Percentiles rank a stretch among this genome's conserved stretches.
Evolutionary conservation across 2,329 filamentous ascomycete species (phyloP).

Genomic region (Phialophora verrucosa): DNA sequence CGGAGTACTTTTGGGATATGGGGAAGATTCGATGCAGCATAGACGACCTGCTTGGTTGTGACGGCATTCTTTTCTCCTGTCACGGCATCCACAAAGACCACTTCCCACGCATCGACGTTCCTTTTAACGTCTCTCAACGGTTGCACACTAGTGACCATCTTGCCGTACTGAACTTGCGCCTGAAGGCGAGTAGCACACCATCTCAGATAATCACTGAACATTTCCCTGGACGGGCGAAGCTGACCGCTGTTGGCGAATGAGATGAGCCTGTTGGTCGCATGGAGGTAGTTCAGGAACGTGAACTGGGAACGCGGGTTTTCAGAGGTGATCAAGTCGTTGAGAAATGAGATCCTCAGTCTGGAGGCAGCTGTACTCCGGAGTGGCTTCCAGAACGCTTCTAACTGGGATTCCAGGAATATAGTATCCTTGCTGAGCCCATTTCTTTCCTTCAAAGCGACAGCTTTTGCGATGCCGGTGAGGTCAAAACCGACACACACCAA

Average conservation of each 20-base stretch:
- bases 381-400: slow-evolving; percentile 30
- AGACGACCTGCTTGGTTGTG: slow-evolving; percentile 32
- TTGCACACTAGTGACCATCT: slow-evolving; percentile 20
- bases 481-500: slow-evolving; percentile 37
- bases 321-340: slow-evolving; percentile 37
- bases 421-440: slow-evolving; percentile 22
- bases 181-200: slow-evolving; percentile 34
- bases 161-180: slow-evolving; percentile 21
- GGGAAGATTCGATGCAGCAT: slow-evolving; percentile 25
- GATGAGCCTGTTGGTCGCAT: slow-evolving; percentile 31
- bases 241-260: slow-evolving; percentile 30
- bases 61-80: slow-evolving; percentile 24
- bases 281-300: slow-evolving; percentile 38
- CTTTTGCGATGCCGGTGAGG: slow-evolving; percentile 29
- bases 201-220: slow-evolving; percentile 34
- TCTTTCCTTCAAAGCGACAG: slow-evolving; percentile 34
- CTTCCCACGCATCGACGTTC: slow-evolving; percentile 26
- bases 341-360: slow-evolving; percentile 34
- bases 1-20: slow-evolving; percentile 25
- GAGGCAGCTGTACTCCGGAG: slow-evolving; percentile 17
- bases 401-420: slow-evolving; percentile 34
- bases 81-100: slow-evolving; percentile 21
- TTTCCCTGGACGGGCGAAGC: slow-evolving; percentile 28
- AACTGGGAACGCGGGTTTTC: slow-evolving; percentile 37
- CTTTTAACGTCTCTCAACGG: slow-evolving; percentile 22